phyloP scores from a whole-genome alignment of 768 basidiomycete genomes.

The Russula abietina region DNA sequence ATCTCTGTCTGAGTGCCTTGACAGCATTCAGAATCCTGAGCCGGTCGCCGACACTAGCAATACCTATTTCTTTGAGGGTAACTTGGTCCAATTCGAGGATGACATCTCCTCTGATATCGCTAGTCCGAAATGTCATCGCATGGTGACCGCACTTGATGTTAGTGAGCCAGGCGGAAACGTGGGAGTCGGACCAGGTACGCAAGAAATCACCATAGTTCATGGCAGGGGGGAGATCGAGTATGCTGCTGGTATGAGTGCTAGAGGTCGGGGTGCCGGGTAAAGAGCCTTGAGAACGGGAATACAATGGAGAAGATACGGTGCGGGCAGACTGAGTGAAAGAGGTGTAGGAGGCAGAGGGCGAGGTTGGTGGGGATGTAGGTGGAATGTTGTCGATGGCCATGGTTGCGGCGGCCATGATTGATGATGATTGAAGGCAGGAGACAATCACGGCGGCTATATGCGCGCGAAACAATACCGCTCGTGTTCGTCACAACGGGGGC shows the following conservation, averaged over 20 bases:
- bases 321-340: slow-evolving; percentile 32
- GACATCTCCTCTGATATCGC: slow-evolving; percentile 91
- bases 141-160: slow-evolving; percentile 70
- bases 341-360: slow-evolving; percentile 36
- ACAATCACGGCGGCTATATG: background rate
- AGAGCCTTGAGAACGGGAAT: slow-evolving; percentile 38
- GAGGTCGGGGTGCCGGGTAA: slow-evolving; percentile 40
- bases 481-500: background rate
- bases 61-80: slow-evolving; percentile 85
- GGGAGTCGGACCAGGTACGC: slow-evolving; percentile 63
- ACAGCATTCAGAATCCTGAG: slow-evolving; percentile 83
- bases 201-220: slow-evolving; percentile 58
- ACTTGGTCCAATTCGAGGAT: slow-evolving; percentile 86
- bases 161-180: slow-evolving; percentile 71
- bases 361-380: slow-evolving; percentile 34
- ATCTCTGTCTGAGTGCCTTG: slow-evolving; percentile 64
- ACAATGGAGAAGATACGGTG: slow-evolving; percentile 34
- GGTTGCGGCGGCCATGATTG: slow-evolving; percentile 26
- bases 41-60: slow-evolving; percentile 85
- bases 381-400: slow-evolving; percentile 35
- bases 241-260: slow-evolving; percentile 25
- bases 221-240: slow-evolving; percentile 54
- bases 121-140: slow-evolving; percentile 62
- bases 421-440: background rate
- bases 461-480: background rate